phyloP scores from a whole-genome alignment of 1,284 basidiomycete genomes.

The Cryptococcus depauperatus region DNA sequence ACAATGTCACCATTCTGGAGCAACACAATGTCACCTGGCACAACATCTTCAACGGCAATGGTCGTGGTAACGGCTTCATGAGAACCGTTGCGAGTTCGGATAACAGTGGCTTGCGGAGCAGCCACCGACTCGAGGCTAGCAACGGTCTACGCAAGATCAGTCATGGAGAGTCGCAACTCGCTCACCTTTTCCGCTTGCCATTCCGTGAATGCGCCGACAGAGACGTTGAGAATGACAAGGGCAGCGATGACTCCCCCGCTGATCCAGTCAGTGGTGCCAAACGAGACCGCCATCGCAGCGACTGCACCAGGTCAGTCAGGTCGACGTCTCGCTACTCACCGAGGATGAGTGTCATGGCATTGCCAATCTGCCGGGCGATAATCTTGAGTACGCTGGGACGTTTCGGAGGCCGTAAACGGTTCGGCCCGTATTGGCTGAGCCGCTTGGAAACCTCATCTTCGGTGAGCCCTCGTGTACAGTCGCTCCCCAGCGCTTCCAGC shows the following conservation, averaged over 20 bases:
- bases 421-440: slow-evolving; percentile 41
- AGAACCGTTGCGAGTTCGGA: slow-evolving; percentile 42
- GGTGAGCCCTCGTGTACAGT: slow-evolving; percentile 32
- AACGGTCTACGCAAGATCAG: slow-evolving; percentile 33
- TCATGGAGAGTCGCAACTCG: not conserved
- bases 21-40: slow-evolving; percentile 56
- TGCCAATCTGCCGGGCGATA: slow-evolving; percentile 38
- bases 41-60: slow-evolving; percentile 55
- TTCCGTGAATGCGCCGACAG: slow-evolving; percentile 44
- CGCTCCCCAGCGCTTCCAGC: slow-evolving; percentile 35
- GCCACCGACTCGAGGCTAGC: slow-evolving; percentile 45
- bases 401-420: slow-evolving; percentile 44
- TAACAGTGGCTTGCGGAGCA: slow-evolving; percentile 57
- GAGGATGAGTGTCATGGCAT: slow-evolving; percentile 44
- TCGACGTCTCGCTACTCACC: slow-evolving; percentile 24
- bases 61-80: slow-evolving; percentile 44
- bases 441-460: slow-evolving; percentile 27
- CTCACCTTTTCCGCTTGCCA: slow-evolving; percentile 47
- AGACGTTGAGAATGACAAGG: slow-evolving; percentile 54
- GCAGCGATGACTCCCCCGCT: slow-evolving; percentile 59
- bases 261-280: slow-evolving; percentile 57
- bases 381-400: slow-evolving; percentile 35
- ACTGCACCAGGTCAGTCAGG: too few relatives aligned
- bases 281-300: slow-evolving; percentile 57
- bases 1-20: slow-evolving; percentile 56